Evolutionary conservation across 352 stramenopile genomes (phyloP), one percentile per base, ranked within the genome.

Genomic region (Pelagophyceae sp.): DNA sequence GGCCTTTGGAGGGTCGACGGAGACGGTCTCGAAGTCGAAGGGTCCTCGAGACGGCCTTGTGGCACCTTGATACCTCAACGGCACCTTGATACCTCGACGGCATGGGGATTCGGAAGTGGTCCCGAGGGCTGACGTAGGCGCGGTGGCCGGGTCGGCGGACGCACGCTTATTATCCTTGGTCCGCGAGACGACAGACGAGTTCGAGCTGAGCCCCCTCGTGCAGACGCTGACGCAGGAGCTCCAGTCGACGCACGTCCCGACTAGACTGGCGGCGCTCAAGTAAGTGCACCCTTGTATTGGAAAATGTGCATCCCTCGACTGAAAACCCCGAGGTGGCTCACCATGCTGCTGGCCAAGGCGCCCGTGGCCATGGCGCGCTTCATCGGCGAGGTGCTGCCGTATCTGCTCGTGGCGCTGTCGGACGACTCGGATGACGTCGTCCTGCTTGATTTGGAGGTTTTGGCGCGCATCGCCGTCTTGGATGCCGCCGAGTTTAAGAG

Each of bases 321-420:
- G n/a, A n/a, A n/a, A n/a, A n/a, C n/a, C n/a, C n/a, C n/a, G n/a
- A n/a, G 83, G 20, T 99, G 96, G 95, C 98, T 99, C 81, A 96
- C 96, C 54, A 99, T 99, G 95, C 82, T 99, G 50, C 86, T 99
- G 27, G 95, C 98, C 80, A 98, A 98, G 83, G 89, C 91, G 71
- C 93, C 94, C 65, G 86, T 88, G 35, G 91, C 98, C 74, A 94
- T 99, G 79, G 93, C 90, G 0, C 82, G 88, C 31, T 94, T 96
- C 77, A 95, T 98, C 60, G 86, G 89, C 72, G 85, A 94, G 40
- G 79, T 99, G 27, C 79, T 99, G 38, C 94, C 93, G 15, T 95
- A 95, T 3, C 84, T 99, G n/a, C 86, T 99, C 32, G 91, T 95
- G 60, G 97, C 96, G 17, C 84, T 99, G 0, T 97, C 89, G 11